Evolutionary conservation across 164 flowering plant genomes (phyloP).

Genomic region (Tetracentron sinense): DNA sequence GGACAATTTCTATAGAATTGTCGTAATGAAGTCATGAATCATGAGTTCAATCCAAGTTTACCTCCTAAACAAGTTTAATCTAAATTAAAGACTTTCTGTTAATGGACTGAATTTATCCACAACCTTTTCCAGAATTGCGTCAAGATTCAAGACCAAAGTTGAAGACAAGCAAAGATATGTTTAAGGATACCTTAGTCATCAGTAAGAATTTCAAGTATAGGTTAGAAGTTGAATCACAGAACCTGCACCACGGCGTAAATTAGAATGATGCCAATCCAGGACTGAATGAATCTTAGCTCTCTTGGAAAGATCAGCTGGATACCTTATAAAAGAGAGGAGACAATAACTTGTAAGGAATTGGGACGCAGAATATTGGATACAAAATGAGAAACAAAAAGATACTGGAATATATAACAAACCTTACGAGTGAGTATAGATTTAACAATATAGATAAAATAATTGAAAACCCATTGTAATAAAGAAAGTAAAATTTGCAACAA

Average conservation of each 20-base stretch:
- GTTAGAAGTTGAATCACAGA: not conserved
- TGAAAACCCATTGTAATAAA: not conserved
- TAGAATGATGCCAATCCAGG: conserved; percentile 91
- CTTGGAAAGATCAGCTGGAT: conserved; percentile 70
- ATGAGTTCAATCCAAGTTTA: not conserved
- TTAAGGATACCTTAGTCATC: too few relatives aligned
- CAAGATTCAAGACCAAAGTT: too few relatives aligned
- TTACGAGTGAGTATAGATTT: too few relatives aligned
- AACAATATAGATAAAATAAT: not conserved
- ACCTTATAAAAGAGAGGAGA: conserved; percentile 43
- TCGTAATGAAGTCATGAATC: not conserved
- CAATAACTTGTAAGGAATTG: too few relatives aligned
- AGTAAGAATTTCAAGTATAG: not conserved
- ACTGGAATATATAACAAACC: too few relatives aligned
- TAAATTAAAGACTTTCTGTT: not conserved
- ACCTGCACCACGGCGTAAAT: conserved; percentile 84
- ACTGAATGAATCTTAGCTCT: conserved; percentile 82
- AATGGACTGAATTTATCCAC: not conserved
- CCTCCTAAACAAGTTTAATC: not conserved
- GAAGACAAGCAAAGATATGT: too few relatives aligned
- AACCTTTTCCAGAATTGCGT: not conserved
- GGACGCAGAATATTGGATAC: too few relatives aligned
- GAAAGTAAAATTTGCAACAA: not conserved
- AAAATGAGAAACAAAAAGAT: too few relatives aligned
- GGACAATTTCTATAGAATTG: not conserved